Evolutionary conservation across 2,329 filamentous ascomycete species (phyloP).

Genomic region (Trichoderma atrobrunneum): DNA sequence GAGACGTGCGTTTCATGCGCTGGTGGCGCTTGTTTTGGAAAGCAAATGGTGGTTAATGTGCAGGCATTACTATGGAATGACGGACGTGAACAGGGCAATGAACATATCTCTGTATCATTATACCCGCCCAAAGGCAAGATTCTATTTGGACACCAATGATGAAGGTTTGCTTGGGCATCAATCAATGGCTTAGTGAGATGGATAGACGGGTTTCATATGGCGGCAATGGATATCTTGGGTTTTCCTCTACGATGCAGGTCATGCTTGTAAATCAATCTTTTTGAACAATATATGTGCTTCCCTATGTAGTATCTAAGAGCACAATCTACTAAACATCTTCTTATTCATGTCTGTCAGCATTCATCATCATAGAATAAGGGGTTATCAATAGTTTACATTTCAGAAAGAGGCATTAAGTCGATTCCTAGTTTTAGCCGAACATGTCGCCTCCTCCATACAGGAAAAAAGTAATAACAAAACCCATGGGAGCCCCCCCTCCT

Average conservation of each 20-base stretch:
- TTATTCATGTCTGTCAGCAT: too few relatives aligned
- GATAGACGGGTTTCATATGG: neutral
- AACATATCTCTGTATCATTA: constrained; percentile 16
- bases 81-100: constrained; percentile 3
- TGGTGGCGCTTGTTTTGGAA: neutral
- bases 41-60: neutral
- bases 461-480: neutral
- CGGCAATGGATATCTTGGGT: neutral
- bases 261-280: neutral
- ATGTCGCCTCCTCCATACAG: neutral
- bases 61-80: neutral
- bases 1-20: neutral
- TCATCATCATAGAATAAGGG: neutral
- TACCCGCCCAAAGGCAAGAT: constrained; percentile 6
- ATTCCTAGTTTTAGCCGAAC: neutral
- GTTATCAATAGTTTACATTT: neutral
- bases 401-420: neutral
- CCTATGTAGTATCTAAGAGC: neutral
- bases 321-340: too few relatives aligned
- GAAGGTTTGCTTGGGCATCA: neutral
- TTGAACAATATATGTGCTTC: neutral
- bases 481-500: neutral
- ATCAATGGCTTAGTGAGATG: neutral
- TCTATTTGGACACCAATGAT: neutral
- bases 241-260: neutral